phyloP scores from a whole-genome alignment of 148 eudicot genomes.

The Fagopyrum tataricum region DNA sequence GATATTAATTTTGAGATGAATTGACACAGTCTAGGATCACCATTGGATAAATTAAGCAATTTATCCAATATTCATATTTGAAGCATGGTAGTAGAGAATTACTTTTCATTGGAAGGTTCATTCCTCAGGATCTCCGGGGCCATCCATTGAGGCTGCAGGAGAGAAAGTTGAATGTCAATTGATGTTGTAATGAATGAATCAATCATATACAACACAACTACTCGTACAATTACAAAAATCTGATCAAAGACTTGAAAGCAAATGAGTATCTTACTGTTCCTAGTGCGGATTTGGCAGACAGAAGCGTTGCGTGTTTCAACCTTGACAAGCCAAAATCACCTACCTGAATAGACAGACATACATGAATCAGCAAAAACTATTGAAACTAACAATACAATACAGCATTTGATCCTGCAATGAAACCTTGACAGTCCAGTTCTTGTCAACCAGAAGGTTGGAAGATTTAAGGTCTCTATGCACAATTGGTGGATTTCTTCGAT shows the following conservation, averaged over 20 bases:
- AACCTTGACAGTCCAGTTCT: slow-evolving; percentile 89
- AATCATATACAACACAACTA: background rate
- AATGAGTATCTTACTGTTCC: slow-evolving; percentile 52
- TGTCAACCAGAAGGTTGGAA: slow-evolving; percentile 77
- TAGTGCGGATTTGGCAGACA: slow-evolving; percentile 73
- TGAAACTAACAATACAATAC: background rate
- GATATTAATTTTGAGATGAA: background rate
- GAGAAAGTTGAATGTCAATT: background rate
- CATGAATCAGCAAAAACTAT: background rate
- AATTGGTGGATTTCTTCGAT: slow-evolving; percentile 79
- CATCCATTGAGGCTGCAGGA: slow-evolving; percentile 94
- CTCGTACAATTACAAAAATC: background rate
- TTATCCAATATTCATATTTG: background rate
- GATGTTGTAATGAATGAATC: background rate
- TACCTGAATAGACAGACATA: slow-evolving; percentile 35
- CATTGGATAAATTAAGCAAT: background rate
- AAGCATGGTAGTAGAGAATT: slow-evolving; percentile 11
- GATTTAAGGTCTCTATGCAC: slow-evolving; percentile 85
- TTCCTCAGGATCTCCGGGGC: slow-evolving; percentile 89
- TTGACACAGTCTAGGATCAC: background rate
- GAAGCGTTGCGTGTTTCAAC: slow-evolving; percentile 63
- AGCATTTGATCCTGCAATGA: background rate
- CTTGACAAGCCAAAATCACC: slow-evolving; percentile 91
- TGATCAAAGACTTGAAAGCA: background rate
- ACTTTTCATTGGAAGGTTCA: slow-evolving; percentile 75